Conservation (phyloP, 2,329 filamentous ascomycete genomes). For the Botryosphaeria dothidea region DNA sequence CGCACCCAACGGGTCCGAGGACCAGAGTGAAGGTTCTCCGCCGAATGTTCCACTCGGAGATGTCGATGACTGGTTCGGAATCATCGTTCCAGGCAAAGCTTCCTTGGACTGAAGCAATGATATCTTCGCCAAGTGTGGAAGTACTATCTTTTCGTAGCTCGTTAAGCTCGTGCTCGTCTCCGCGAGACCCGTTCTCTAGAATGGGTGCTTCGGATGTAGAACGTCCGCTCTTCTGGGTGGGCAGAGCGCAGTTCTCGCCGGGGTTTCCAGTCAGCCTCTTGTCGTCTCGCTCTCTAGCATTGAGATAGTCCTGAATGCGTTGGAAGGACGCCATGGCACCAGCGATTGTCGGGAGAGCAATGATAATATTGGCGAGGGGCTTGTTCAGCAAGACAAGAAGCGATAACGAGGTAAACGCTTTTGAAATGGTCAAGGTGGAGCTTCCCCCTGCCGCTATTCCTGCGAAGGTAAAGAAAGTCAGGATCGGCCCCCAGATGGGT, state of each 20-base stretch:
- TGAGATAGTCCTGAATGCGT: background rate
- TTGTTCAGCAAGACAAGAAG: background rate
- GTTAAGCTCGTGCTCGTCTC: background rate
- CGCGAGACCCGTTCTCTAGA: background rate
- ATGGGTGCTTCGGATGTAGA: background rate
- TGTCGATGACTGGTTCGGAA: background rate
- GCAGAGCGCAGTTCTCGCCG: background rate
- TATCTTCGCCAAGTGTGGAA: background rate
- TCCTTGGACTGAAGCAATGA: background rate
- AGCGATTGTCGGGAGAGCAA: background rate
- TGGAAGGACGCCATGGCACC: background rate
- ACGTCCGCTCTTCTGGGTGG: background rate
- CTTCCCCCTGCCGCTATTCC: background rate
- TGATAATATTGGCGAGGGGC: background rate
- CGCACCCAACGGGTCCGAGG: slow-evolving; percentile 34
- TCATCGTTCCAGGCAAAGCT: background rate
- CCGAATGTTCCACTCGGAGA: background rate
- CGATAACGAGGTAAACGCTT: background rate
- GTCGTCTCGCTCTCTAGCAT: background rate
- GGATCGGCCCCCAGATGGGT: background rate
- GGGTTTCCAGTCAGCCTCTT: background rate
- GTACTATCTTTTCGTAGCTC: background rate
- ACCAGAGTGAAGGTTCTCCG: background rate
- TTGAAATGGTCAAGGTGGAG: background rate
- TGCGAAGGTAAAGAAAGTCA: background rate